phyloP scores from a whole-genome alignment of 2,329 filamentous ascomycete genomes.

The Blastomyces parvus region DNA sequence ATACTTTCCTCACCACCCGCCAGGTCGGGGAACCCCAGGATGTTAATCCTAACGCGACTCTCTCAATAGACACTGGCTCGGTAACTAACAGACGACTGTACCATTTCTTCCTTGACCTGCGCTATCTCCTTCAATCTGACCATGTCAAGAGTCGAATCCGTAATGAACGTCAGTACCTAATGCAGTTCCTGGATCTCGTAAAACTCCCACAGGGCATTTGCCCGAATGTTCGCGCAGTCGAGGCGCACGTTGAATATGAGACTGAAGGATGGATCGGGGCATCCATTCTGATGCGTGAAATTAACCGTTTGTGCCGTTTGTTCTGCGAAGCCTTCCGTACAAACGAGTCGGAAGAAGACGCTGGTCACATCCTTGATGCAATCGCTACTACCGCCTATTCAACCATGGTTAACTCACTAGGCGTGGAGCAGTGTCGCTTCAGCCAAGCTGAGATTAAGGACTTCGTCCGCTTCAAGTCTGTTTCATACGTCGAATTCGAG shows the following conservation, averaged over 20 bases:
- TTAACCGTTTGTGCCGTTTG: constrained; percentile 83
- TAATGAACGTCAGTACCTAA: constrained; percentile 72
- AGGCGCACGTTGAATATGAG: constrained; percentile 96
- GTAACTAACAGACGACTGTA: constrained; percentile 94
- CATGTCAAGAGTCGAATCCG: constrained; percentile 81
- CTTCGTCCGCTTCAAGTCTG: constrained; percentile 68
- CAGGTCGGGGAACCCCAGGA: constrained; percentile 93
- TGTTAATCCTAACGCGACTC: constrained; percentile 71
- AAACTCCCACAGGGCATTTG: constrained; percentile 97
- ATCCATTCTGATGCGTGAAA: constrained; percentile 85
- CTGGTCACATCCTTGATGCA: constrained; percentile 60
- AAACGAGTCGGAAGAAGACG: constrained; percentile 53
- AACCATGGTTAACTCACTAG: constrained; percentile 80
- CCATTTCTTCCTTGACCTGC: constrained; percentile 92
- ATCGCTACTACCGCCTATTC: constrained; percentile 59
- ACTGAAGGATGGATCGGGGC: constrained; percentile 97
- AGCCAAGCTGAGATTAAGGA: constrained; percentile 79
- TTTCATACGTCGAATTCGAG: constrained; percentile 75
- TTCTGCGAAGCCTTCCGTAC: constrained; percentile 78
- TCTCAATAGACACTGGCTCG: constrained; percentile 88
- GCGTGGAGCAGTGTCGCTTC: constrained; percentile 79
- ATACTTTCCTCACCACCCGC: constrained; percentile 90
- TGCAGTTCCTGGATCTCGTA: constrained; percentile 91
- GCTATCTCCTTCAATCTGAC: constrained; percentile 78
- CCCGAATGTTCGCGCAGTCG: constrained; percentile 81